Conservation (phyloP, 129 eudicot genomes). For the Tagetes patula region DNA sequence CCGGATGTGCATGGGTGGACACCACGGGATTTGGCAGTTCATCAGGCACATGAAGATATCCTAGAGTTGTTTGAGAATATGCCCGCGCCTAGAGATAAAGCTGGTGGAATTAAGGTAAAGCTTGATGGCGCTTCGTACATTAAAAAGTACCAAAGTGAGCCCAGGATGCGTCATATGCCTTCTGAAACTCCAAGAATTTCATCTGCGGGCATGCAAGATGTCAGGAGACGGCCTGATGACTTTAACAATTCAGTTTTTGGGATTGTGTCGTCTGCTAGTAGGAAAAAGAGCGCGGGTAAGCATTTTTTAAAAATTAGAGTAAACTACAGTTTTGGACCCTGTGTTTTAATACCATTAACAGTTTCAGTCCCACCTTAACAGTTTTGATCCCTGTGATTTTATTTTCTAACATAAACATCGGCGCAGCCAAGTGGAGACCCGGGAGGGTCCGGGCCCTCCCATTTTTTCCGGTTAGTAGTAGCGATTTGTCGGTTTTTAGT, state of each 20-base stretch:
- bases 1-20: conserved; percentile 84
- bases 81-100: conserved; percentile 28
- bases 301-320: too few relatives aligned
- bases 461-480: too few relatives aligned
- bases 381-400: too few relatives aligned
- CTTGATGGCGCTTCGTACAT: conserved; percentile 39
- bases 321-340: too few relatives aligned
- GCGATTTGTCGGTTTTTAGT: too few relatives aligned
- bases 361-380: too few relatives aligned
- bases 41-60: conserved; percentile 74
- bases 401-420: too few relatives aligned
- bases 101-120: conserved; percentile 17
- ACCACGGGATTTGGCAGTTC: conserved; percentile 65
- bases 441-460: too few relatives aligned
- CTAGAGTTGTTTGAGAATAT: conserved; percentile 37
- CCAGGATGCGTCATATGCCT: conserved; percentile 38
- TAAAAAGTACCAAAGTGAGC: conserved; percentile 59
- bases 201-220: conserved; percentile 27
- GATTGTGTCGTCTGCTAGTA: conserved; percentile 52
- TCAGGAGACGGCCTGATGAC: conserved; percentile 34
- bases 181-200: conserved; percentile 22
- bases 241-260: conserved; percentile 74
- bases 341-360: too few relatives aligned
- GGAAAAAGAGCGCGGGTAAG: conserved; percentile 44
- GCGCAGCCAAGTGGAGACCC: too few relatives aligned